Evolutionary conservation across 179 eudicot genomes (phyloP), one percentile per base, ranked within the genome.

Genomic region (Silene coronaria): DNA sequence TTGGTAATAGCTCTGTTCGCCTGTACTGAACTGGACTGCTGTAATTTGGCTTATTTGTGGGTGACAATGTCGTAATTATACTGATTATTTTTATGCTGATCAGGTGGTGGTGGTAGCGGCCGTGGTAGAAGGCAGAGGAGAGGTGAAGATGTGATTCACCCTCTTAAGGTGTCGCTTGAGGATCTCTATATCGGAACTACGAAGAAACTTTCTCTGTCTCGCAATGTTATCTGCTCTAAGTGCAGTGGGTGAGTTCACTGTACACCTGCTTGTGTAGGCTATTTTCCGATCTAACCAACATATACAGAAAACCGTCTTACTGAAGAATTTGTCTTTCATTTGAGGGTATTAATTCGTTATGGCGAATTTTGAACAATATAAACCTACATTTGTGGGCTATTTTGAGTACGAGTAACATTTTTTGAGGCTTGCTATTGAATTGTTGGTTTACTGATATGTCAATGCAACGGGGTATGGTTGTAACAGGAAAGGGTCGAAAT

Each of bases 401-500:
- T n/a, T n/a, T n/a, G n/a, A n/a, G n/a, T n/a, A n/a, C n/a, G n/a
- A n/a, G n/a, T n/a, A n/a, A n/a, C n/a, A n/a, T n/a, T n/a, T n/a
- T n/a, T n/a, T n/a, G n/a, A n/a, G n/a, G n/a, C n/a, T n/a, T n/a
- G n/a, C n/a, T n/a, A n/a, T n/a, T n/a, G n/a, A n/a, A n/a, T n/a
- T n/a, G n/a, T n/a, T n/a, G n/a, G n/a, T n/a, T n/a, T n/a, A n/a
- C 30, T 70, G 8, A 70, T 14, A 13, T 51, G 6, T 13, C 26
- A 22, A 10, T 63, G 21, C 26, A 22, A 10, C 51, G 21, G 46
- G 19, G 70, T 45, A 6, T 48, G 16, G 42, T 42, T 57, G 10
- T 74, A 16, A 70, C 85, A 88, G 89, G 0, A 86, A 86, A 76
- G 91, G 91, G 55, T 88, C 91, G 2, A 88, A 88, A 82, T 88